Evolutionary conservation across 148 eudicot species (phyloP).

Genomic region (Chenopodium formosanum): DNA sequence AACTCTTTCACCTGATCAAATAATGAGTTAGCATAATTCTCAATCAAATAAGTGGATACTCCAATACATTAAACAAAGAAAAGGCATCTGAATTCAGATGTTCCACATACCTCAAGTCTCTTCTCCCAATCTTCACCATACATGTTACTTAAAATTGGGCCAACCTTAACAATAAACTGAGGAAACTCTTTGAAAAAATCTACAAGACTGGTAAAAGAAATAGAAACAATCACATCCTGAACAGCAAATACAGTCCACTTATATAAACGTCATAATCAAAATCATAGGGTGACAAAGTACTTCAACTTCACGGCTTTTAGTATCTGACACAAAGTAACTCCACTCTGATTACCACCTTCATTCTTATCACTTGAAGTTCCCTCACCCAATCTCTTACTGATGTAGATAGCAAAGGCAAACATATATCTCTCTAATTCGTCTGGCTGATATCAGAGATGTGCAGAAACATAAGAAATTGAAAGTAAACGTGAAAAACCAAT

Average conservation of each 20-base stretch:
- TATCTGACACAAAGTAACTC: conserved; percentile 60
- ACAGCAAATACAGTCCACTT: background rate
- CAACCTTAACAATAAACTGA: conserved; percentile 74
- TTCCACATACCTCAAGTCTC: conserved; percentile 66
- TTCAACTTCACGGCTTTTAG: conserved; percentile 69
- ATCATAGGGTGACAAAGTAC: conserved; percentile 29
- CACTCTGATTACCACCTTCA: conserved; percentile 31
- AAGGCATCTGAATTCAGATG: background rate
- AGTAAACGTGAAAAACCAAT: no score
- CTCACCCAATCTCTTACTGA: conserved; percentile 55
- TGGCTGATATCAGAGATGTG: conserved; percentile 38
- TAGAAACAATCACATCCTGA: conserved; percentile 2
- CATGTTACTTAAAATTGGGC: conserved; percentile 56
- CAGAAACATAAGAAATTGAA: background rate
- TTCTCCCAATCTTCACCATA: conserved; percentile 91
- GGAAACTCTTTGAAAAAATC: conserved; percentile 94
- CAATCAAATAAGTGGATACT: background rate
- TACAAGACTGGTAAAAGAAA: conserved; percentile 49
- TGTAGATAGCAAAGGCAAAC: conserved; percentile 73
- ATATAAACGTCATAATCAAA: conserved; percentile 10
- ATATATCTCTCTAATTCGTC: conserved; percentile 78
- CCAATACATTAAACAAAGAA: background rate
- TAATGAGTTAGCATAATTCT: background rate
- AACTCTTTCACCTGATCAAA: conserved; percentile 77
- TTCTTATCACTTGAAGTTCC: conserved; percentile 15